phyloP scores from a whole-genome alignment of 1,284 basidiomycete genomes.

The Malassezia arunalokei region DNA sequence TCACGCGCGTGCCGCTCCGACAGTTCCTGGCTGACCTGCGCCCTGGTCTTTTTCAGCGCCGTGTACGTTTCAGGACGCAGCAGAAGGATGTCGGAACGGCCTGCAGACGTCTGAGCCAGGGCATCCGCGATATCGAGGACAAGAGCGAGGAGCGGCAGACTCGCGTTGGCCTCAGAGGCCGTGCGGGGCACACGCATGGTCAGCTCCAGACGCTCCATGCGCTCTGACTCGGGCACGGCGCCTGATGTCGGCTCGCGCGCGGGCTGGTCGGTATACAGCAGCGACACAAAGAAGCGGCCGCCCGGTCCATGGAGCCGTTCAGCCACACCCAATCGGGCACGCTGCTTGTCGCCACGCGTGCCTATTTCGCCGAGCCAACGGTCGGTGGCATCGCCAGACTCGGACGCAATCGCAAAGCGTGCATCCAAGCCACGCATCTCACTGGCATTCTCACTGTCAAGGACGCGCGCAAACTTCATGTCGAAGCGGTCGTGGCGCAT shows the following conservation, averaged over 20 bases:
- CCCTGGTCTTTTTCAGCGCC: conserved; percentile 29
- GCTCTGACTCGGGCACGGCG: conserved; percentile 20
- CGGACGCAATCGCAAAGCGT: conserved; percentile 37
- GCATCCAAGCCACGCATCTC: conserved; percentile 26
- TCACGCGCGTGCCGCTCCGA: conserved; percentile 23
- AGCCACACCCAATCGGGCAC: conserved; percentile 28
- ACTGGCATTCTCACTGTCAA: conserved; percentile 23
- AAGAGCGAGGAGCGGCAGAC: conserved; percentile 27
- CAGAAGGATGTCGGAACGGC: conserved; percentile 16
- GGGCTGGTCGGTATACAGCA: conserved; percentile 40
- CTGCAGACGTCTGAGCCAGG: conserved; percentile 16
- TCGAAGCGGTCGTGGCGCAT: conserved; percentile 35
- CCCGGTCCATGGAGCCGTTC: conserved; percentile 24
- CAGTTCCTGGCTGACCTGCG: conserved; percentile 28
- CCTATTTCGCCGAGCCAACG: conserved; percentile 36
- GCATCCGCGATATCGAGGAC: conserved; percentile 39
- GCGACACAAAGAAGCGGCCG: conserved; percentile 28
- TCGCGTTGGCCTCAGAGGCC: conserved; percentile 13
- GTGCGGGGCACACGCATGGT: conserved; percentile 29
- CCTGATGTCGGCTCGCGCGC: conserved; percentile 18
- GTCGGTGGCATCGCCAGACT: conserved; percentile 37
- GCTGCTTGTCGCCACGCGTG: conserved; percentile 30
- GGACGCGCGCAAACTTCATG: conserved; percentile 35
- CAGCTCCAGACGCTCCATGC: conserved; percentile 26
- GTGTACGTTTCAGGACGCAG: conserved; percentile 23